phyloP scores from a whole-genome alignment of 2,329 filamentous ascomycete genomes.

The Aspergillus ruber region DNA sequence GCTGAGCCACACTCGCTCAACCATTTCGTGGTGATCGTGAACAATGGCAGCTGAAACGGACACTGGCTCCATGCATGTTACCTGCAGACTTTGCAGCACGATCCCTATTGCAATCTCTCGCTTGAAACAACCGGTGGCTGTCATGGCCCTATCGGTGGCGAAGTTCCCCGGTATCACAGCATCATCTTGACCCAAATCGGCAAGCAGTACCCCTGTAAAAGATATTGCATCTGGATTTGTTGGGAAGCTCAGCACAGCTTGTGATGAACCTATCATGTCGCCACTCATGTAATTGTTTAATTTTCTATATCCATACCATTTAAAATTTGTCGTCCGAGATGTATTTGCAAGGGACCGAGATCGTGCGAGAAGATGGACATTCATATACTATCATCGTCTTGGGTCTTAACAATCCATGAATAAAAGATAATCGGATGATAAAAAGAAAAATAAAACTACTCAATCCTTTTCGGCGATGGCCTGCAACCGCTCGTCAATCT shows the following conservation, averaged over 20 bases:
- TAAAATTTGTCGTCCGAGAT: neutral
- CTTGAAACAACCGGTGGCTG: neutral
- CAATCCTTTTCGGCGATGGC: constrained; percentile 98
- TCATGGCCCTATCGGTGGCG: neutral
- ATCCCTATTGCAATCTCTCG: too few species aligned
- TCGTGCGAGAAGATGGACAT: constrained; percentile 9
- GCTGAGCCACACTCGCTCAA: neutral
- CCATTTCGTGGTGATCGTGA: neutral
- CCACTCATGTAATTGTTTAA: neutral
- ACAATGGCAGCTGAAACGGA: neutral
- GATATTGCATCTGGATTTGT: neutral
- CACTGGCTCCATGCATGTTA: neutral
- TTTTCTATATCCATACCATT: neutral
- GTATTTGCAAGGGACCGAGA: constrained; percentile 4
- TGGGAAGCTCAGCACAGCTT: neutral
- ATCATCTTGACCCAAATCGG: neutral
- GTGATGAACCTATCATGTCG: neutral
- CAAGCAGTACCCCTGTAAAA: neutral
- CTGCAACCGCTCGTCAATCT: constrained; percentile 97
- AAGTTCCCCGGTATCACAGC: neutral
- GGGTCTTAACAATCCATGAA: constrained; percentile 9
- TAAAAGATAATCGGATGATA: constrained; percentile 1
- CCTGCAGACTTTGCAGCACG: neutral
- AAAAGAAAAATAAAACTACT: constrained; percentile 20
- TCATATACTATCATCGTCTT: constrained; percentile 17